phyloP scores from a whole-genome alignment of 208 protist species.

The Acanthamoeba lenticulata region DNA sequence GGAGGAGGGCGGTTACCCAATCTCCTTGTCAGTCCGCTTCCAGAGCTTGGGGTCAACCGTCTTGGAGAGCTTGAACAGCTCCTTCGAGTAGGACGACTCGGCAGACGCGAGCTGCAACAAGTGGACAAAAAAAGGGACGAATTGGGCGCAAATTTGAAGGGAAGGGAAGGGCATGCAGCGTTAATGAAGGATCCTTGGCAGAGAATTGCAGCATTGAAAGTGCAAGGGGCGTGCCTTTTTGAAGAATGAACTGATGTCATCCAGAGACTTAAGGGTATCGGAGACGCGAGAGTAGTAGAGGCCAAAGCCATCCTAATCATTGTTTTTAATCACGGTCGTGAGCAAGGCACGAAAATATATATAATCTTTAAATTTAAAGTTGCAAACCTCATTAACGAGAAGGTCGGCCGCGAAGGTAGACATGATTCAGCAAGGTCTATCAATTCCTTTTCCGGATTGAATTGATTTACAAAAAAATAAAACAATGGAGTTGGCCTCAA shows the following conservation, averaged over 20 bases:
- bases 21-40: constrained; percentile 53
- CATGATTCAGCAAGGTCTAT: not conserved
- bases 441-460: too few species aligned
- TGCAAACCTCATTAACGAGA: not conserved
- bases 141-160: too few species aligned
- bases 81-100: constrained; percentile 41
- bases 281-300: constrained; percentile 32
- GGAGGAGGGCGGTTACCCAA: not conserved
- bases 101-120: not conserved
- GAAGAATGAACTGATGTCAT: constrained; percentile 4
- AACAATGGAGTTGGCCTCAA: too few species aligned
- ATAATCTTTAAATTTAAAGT: not conserved
- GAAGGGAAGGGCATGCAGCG: too few species aligned
- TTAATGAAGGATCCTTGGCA: too few species aligned
- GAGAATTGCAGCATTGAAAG: not conserved
- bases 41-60: constrained; percentile 32
- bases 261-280: constrained; percentile 12
- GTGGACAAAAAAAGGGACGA: not conserved
- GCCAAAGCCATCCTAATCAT: constrained; percentile 8
- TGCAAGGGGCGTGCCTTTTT: not conserved
- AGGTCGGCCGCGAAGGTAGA: not conserved
- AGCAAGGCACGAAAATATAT: not conserved
- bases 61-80: not conserved
- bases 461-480: too few species aligned
- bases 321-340: not conserved